Evolutionary conservation across 495 filamentous ascomycete genomes (phyloP).

Genomic region (Aspergillus asperescens): DNA sequence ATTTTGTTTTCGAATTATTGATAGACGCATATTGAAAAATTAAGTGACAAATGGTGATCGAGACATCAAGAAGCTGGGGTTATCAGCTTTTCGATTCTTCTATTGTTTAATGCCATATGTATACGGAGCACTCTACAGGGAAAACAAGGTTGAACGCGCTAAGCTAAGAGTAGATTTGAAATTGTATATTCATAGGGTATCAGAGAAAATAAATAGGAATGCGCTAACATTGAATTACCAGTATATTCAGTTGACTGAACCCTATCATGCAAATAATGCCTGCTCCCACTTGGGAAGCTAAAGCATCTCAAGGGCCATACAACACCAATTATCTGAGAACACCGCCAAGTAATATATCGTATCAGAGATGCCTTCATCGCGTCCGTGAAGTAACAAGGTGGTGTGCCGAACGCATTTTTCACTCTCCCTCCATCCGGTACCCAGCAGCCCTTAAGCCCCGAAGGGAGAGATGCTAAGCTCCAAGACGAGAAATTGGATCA

Average conservation of each 20-base stretch:
- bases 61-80: too few species aligned
- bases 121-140: too few species aligned
- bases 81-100: too few species aligned
- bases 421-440: slow-evolving; percentile 64
- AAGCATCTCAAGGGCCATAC: slow-evolving; percentile 18
- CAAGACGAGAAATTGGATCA: slow-evolving; percentile 68
- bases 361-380: slow-evolving; percentile 98
- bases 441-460: slow-evolving; percentile 86
- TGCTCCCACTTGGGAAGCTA: not conserved
- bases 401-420: slow-evolving; percentile 99
- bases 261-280: slow-evolving; percentile 12
- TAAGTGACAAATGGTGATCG: too few species aligned
- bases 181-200: not conserved
- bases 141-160: too few species aligned
- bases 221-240: not conserved
- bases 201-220: not conserved
- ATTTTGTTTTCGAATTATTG: too few species aligned
- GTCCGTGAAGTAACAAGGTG: slow-evolving; percentile 92
- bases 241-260: not conserved
- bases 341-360: slow-evolving; percentile 42
- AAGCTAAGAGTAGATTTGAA: too few species aligned
- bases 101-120: too few species aligned
- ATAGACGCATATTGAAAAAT: too few species aligned
- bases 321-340: slow-evolving; percentile 16
- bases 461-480: slow-evolving; percentile 76